Conservation (phyloP, 306 rosid genomes). For the Corylus avellana region DNA sequence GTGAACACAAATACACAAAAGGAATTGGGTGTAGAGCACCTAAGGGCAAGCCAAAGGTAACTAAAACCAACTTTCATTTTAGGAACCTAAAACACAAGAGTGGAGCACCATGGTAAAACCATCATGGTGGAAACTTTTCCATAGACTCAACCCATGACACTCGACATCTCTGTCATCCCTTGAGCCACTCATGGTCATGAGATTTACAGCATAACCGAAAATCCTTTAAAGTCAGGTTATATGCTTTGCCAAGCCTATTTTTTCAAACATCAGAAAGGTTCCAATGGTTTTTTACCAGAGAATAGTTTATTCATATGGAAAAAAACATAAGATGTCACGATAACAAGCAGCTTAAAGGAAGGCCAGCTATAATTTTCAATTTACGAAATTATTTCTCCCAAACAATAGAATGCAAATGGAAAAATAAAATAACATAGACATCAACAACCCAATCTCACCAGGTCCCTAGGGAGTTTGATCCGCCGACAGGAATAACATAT, state of each 20-base stretch:
- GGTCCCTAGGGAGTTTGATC: conserved; percentile 88
- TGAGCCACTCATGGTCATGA: not conserved
- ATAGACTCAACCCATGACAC: no score
- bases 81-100: no score
- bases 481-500: conserved; percentile 89
- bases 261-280: not conserved
- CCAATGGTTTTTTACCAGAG: not conserved
- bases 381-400: not conserved
- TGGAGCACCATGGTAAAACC: no score
- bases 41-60: not conserved
- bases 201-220: not conserved
- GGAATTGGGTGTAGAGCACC: not conserved
- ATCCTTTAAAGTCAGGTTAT: not conserved
- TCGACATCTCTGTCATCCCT: no score
- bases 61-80: not conserved
- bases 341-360: conserved; percentile 6
- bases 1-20: not conserved
- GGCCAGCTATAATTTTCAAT: not conserved
- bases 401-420: conserved; percentile 8
- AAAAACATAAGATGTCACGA: not conserved
- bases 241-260: not conserved
- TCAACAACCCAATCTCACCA: conserved; percentile 56
- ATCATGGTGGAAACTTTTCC: no score
- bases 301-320: not conserved
- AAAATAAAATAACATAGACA: conserved; percentile 21